Evolutionary conservation across 1,284 basidiomycete species (phyloP).

Genomic region (Cryptococcus hybrid): DNA sequence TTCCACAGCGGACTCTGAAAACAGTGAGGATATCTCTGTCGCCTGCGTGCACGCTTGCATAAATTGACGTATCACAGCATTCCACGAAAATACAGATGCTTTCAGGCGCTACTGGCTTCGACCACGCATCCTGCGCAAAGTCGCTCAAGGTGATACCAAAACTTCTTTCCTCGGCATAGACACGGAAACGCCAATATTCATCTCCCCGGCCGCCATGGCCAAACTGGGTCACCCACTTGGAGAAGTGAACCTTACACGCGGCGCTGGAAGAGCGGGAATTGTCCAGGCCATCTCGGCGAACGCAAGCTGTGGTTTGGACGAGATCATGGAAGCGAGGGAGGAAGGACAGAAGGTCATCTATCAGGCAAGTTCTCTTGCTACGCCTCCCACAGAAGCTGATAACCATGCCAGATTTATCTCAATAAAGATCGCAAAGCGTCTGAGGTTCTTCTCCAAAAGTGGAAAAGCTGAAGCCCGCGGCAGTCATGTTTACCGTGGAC

Average conservation of each 20-base stretch:
- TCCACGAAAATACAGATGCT: constrained; percentile 63
- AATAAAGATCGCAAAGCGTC: constrained; percentile 56
- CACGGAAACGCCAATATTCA: constrained; percentile 75
- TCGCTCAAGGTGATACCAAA: constrained; percentile 67
- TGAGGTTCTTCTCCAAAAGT: too few species aligned
- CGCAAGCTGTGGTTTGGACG: constrained; percentile 67
- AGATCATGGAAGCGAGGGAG: constrained; percentile 48
- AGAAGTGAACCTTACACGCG: constrained; percentile 78
- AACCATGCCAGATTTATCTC: constrained; percentile 81
- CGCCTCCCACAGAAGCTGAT: constrained; percentile 61
- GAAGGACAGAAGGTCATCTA: too few species aligned
- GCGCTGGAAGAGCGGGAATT: constrained; percentile 66
- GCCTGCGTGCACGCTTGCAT: constrained; percentile 55
- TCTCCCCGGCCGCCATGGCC: constrained; percentile 80
- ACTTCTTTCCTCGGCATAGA: constrained; percentile 73
- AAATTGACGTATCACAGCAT: constrained; percentile 59
- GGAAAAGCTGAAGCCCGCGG: too few species aligned
- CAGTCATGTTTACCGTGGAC: too few species aligned
- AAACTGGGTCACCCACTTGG: constrained; percentile 85
- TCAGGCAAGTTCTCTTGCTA: too few species aligned
- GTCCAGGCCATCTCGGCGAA: constrained; percentile 87
- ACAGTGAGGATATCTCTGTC: constrained; percentile 56
- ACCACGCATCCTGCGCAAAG: constrained; percentile 70
- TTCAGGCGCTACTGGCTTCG: constrained; percentile 54
- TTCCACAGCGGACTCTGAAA: constrained; percentile 62